A percentile compares a stretch with the other conserved stretches of the same genome.
Conservation (phyloP, 2,329 filamentous ascomycete species). For the Dothiorella sarmentorum region DNA sequence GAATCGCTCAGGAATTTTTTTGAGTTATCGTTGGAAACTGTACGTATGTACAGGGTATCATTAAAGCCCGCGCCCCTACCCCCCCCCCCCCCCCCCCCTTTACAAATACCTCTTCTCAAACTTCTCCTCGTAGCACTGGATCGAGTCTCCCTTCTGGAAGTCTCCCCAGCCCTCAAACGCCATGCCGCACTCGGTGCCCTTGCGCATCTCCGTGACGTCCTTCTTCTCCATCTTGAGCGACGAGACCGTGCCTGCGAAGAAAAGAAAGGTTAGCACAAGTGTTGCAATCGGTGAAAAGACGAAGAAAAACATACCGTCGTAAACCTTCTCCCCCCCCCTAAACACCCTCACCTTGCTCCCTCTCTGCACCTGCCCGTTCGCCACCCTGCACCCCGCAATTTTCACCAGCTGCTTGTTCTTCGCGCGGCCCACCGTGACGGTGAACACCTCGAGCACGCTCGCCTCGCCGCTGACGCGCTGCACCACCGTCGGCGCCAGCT, state of each 20-base stretch:
- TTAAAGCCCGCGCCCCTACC: neutral
- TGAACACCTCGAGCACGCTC: conserved; percentile 77
- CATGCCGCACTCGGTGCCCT: conserved; percentile 91
- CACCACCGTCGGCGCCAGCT: conserved; percentile 64
- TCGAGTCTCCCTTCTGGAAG: conserved; percentile 74
- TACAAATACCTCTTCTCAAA: conserved; percentile 63
- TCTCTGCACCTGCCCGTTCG: conserved; percentile 70
- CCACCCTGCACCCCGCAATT: conserved; percentile 83
- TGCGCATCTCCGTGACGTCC: conserved; percentile 82
- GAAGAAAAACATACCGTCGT: conserved; percentile 65
- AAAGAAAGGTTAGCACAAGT: conserved; percentile 1
- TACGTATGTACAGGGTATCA: no score
- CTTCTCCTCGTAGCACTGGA: conserved; percentile 83
- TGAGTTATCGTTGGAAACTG: no score
- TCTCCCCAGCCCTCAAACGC: conserved; percentile 76
- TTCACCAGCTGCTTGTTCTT: conserved; percentile 65
- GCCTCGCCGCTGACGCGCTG: conserved; percentile 81
- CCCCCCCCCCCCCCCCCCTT: neutral
- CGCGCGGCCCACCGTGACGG: conserved; percentile 77
- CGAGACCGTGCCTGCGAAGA: conserved; percentile 65
- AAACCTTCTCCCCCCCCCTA: conserved; percentile 65
- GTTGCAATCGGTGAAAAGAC: neutral
- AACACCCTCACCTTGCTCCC: conserved; percentile 67
- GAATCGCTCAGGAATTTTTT: no score
- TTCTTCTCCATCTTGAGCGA: conserved; percentile 92